Evolutionary conservation across 2,329 filamentous ascomycete species (phyloP).

Genomic region (Penicillium rolfsii): DNA sequence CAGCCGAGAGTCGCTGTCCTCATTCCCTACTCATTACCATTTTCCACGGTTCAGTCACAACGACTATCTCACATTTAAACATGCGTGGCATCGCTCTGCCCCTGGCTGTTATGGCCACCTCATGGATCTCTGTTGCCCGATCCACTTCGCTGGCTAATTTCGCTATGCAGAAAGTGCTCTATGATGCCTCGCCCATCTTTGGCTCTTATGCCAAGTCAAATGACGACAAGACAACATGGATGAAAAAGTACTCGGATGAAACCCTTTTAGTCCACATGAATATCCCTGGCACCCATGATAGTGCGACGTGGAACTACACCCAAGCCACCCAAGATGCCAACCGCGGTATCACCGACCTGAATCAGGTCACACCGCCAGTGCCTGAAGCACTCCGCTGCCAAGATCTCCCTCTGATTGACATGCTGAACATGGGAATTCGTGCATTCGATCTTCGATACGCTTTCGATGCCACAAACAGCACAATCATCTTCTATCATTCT

Average conservation of each 20-base stretch:
- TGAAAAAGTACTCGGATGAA: constrained; percentile 49
- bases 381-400: constrained; percentile 51
- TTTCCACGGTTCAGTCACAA: background rate
- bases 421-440: constrained; percentile 53
- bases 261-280: constrained; percentile 53
- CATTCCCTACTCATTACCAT: background rate
- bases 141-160: constrained; percentile 34
- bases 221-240: constrained; percentile 47
- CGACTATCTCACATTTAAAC: background rate
- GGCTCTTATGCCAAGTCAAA: constrained; percentile 38
- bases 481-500: constrained; percentile 55
- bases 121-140: constrained; percentile 1
- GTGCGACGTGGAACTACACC: constrained; percentile 57
- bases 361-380: constrained; percentile 34
- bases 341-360: constrained; percentile 46
- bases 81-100: background rate
- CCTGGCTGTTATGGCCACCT: constrained; percentile 3
- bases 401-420: constrained; percentile 40
- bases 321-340: constrained; percentile 48
- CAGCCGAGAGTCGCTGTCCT: background rate
- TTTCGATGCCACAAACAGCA: constrained; percentile 50
- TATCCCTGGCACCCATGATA: constrained; percentile 56
- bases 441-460: constrained; percentile 58
- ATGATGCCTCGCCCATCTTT: constrained; percentile 50
- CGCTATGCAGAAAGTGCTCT: constrained; percentile 49